A percentile compares a stretch with the other conserved stretches of the same genome.
Conservation (phyloP, 192 early-diverging fungal genomes). For the Coemansia sp. region DNA sequence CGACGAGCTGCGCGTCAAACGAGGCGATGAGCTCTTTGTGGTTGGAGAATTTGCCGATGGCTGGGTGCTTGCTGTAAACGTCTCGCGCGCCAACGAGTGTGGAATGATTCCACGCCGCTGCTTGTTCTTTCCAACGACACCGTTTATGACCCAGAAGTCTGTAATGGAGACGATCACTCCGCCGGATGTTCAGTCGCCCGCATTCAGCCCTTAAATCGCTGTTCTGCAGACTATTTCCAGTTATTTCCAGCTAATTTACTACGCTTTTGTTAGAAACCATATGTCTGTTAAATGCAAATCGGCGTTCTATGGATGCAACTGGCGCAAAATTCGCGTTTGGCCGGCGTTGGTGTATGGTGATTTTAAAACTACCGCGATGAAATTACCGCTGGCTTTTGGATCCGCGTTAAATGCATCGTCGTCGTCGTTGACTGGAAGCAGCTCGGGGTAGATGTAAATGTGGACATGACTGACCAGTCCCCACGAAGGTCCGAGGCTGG, state of each 20-base stretch:
- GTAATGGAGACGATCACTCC: background rate
- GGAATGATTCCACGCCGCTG: slow-evolving; percentile 49
- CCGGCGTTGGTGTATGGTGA: slow-evolving; percentile 8
- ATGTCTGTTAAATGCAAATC: slow-evolving; percentile 7
- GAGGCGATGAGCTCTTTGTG: slow-evolving; percentile 26
- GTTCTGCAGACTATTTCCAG: no score
- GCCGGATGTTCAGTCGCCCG: background rate
- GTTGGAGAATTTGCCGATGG: slow-evolving; percentile 49
- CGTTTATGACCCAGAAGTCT: slow-evolving; percentile 31
- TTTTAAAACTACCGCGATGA: slow-evolving; percentile 15
- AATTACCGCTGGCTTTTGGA: background rate
- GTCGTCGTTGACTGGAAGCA: background rate
- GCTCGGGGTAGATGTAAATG: slow-evolving; percentile 9
- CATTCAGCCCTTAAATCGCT: background rate
- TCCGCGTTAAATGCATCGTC: background rate
- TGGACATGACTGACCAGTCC: slow-evolving; percentile 33
- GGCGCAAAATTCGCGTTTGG: background rate
- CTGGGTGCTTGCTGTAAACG: slow-evolving; percentile 40
- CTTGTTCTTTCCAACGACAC: slow-evolving; percentile 36
- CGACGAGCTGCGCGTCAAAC: slow-evolving; percentile 30
- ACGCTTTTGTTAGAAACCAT: no score
- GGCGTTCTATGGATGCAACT: background rate
- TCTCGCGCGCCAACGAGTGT: slow-evolving; percentile 25
- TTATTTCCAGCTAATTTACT: background rate
- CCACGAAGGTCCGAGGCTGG: slow-evolving; percentile 35